Base-by-base conservation (phyloP, 73 alveolate genomes). In the Blepharisma stoltei region DNA sequence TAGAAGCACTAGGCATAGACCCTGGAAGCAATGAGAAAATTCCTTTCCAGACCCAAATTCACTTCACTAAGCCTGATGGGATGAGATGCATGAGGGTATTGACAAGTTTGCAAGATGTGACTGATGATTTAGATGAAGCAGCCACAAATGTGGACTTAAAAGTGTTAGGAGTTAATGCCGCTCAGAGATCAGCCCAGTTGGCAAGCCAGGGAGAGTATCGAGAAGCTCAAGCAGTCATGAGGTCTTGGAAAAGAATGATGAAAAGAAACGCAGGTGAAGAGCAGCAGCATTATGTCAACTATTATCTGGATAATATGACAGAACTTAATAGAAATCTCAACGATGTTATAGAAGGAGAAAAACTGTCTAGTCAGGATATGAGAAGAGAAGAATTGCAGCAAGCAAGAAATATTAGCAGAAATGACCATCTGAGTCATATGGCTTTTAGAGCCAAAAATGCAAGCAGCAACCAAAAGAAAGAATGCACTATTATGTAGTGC, bases 61-160 rank as follows among this genome's bases (percentile, higher is more conserved):
- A 67, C 48, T 96, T 88, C 78, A 73, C 93, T 14, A 86, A 86
- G 65, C 81, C 83, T 2, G 67, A 81, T 54, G 98, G 97, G 18
- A 87, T 84, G 44, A 92, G 88, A 82, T 86, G 93, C 70, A 79
- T 94, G 69, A 91, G 97, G 87, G 93, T 90, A 21, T 77, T 94
- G 18, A 92, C 97, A 0, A 70, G 83, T 54, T 54, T 70, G 23
- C 65, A 68, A 43, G 85, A 86, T 67, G 81, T 84, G 3, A 86
- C 96, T 3, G 83, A 78, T 54, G 91, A 95, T 75, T 78, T 76
- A 54, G 90, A 89, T 55, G 91, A 89, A 78, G 96, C 92, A 27
- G 87, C 68, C 49, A 82, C 88, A 67, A 67, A 71, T 11, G 96
- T 93, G 0, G 54, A 92, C 71, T 49, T 89, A 8, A 82, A 91